A percentile compares a stretch with the other conserved stretches of the same genome.
These are phyloP conservation scores for Geotrichum carabidarum DNA, from an alignment of 1,139 yeast species.

Conservation along the genomic window DNA sequence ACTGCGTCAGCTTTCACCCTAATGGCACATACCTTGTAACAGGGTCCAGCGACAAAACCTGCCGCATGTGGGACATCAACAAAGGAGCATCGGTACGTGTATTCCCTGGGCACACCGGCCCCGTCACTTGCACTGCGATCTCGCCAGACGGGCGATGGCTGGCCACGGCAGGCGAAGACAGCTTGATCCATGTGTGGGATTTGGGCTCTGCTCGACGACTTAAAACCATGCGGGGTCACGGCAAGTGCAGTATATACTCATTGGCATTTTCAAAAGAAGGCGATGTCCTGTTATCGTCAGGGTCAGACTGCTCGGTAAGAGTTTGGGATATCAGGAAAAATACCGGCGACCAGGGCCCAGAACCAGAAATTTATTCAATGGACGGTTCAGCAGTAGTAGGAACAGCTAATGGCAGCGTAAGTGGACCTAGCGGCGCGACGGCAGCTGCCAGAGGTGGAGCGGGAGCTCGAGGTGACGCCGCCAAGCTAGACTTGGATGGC, in stretches of 20 bases:
- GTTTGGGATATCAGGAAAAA: constrained; percentile 94
- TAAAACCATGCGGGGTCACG: constrained; percentile 82
- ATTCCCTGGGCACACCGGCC: constrained; percentile 91
- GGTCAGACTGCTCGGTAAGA: constrained; percentile 87
- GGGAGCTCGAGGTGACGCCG: constrained; percentile 6
- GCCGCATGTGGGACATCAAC: constrained; percentile 96
- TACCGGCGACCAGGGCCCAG: constrained; percentile 73
- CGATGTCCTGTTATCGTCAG: constrained; percentile 82
- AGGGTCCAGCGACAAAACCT: constrained; percentile 91
- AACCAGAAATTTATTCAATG: constrained; percentile 58
- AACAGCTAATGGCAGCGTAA: constrained; percentile 9
- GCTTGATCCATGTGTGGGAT: constrained; percentile 88
- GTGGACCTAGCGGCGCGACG: neutral
- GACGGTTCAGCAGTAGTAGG: constrained; percentile 17
- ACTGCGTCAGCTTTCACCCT: constrained; percentile 92
- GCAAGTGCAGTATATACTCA: constrained; percentile 79
- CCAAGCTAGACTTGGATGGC: constrained; percentile 36
- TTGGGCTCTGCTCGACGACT: constrained; percentile 83
- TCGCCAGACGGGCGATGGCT: constrained; percentile 97
- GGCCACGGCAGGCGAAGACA: constrained; percentile 94
- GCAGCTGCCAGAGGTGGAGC: neutral
- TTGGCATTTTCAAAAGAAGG: constrained; percentile 85
- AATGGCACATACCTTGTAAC: constrained; percentile 91
- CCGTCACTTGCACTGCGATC: constrained; percentile 78
- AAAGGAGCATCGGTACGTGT: constrained; percentile 86